Evolutionary conservation across 768 basidiomycete genomes (phyloP), one percentile per base, ranked within the genome.

Genomic region (Collybiopsis luxurians): DNA sequence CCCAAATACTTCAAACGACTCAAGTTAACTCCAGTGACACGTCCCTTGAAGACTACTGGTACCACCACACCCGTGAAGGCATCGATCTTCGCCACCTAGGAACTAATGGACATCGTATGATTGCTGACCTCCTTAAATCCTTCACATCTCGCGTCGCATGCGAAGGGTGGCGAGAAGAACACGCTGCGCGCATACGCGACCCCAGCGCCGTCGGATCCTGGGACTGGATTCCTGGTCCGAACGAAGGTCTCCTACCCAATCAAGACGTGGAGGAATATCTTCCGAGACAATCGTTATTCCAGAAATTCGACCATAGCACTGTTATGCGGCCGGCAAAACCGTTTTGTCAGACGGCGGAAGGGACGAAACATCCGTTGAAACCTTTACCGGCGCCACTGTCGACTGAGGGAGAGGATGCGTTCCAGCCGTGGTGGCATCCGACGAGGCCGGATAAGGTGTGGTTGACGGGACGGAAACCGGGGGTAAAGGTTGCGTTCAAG

Each of bases 31-130:
- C 50, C 24, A 5, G 31, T 21, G 50, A 51, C 27, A 51, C 23
- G 17, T 36, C 50, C 9, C 31, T 51, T 36, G 50, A 51, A 39
- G 50, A 51, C 26, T 51, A 51, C 36, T 51, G 50, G 50, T 51
- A 23, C 36, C 24, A 51, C 23, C 50, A 51, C 17, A 39, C 31
- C n/a, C 23, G 3, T 10, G 34, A 39, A 36, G 50, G 30, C 19
- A 51, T 51, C 26, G 50, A 51, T 51, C 36, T 51, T 11, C 50
- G 50, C 12, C 50, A 51, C 24, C 23, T 51, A 24, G 50, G 50
- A 6, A 39, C 23, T 10, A 51, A 39, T 34, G 50, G 50, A 36
- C 50, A 51, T 21, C 50, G 50, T 51, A 21, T 51, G 2, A 31
- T 39, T 21, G 50, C 50, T 10, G 50, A 51, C 36, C 50, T 51